Percentiles rank a stretch among this genome's conserved stretches.
phyloP scores from a whole-genome alignment of 176 grass and related monocot species.

The Oryza officinalis region DNA sequence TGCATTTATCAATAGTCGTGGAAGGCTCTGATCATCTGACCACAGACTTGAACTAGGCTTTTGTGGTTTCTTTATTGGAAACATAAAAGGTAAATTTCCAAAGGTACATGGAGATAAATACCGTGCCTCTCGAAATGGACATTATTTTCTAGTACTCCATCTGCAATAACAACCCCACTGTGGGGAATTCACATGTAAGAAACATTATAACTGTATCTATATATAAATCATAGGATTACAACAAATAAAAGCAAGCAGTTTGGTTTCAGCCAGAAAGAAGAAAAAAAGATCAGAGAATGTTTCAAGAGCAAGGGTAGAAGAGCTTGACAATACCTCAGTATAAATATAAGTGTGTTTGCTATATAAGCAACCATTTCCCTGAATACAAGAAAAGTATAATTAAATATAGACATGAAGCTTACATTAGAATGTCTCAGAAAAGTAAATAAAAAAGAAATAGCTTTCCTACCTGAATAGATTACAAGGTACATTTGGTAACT shows the following conservation, averaged over 20 bases:
- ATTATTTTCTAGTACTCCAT: conserved; percentile 79
- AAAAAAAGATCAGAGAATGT: background rate
- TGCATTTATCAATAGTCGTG: background rate
- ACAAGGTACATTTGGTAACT: conserved; percentile 4
- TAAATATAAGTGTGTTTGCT: conserved; percentile 97
- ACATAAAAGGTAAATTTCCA: conserved; percentile 16
- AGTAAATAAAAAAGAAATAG: conserved; percentile 11
- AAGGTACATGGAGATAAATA: conserved; percentile 45
- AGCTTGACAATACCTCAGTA: conserved; percentile 69
- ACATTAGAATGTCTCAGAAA: conserved; percentile 10
- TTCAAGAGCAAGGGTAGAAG: background rate
- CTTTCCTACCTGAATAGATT: background rate
- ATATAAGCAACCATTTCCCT: conserved; percentile 99
- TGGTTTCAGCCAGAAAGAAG: background rate
- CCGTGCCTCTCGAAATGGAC: conserved; percentile 90
- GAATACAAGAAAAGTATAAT: conserved; percentile 45
- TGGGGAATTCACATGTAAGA: conserved; percentile 42
- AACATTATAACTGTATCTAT: background rate
- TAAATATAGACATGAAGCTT: conserved; percentile 16
- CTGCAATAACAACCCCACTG: conserved; percentile 98
- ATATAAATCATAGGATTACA: conserved; percentile 15
- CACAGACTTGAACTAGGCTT: background rate
- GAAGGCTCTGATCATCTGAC: background rate
- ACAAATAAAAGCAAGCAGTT: conserved; percentile 19
- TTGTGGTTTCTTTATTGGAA: background rate